Base-by-base conservation (phyloP, 2,329 filamentous ascomycete species). In the Onygena corvina region DNA sequence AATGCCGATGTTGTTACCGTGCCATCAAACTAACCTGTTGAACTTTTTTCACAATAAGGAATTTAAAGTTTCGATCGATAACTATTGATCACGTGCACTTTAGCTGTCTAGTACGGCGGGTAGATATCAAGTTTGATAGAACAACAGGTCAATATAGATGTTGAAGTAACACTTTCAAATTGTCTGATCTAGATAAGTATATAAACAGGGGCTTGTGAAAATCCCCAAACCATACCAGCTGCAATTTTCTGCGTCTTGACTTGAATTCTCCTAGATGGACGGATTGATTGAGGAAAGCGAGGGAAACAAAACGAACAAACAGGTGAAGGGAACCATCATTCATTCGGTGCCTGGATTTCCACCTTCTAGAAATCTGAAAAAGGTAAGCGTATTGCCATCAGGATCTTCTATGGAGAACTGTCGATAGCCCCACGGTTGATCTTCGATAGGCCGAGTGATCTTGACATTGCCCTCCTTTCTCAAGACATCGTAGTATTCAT, bases 351-450 rank as follows among this genome's bases (percentile, higher is more conserved):
- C 53, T 9, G 51, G 51, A 42, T 53, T 55, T 48, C 53, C 53
- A n/a, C 51, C 53, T 34, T 55, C 53, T 25, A 55, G 27, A 31
- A 53, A 55, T 30, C 49, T 49, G 45, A 55, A 55, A 36, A 53
- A 55, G n/a, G 52, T 53, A 25, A 55, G 21, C n/a, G 40, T 20
- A 38, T 55, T 55, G 12, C 53, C 52, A 18, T 53, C 47, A 23
- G 35, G 45, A 31, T 55, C 53, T 21, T 50, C 29, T 11, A 55
- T 38, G n/a, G 49, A 35, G 33, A 55, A 55, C n/a, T 55, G 53
- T 46, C 53, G 40, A 42, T 52, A 55, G 11, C 52, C 53, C 53
- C 53, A 55, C 25, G 45, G 48, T 38, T 50, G 38, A 18, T 54
- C 53, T 27, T 45, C 47, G 27, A 55, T 52, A 21, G 46, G 40